Conservation (phyloP, 768 basidiomycete species). For the Boletus speciosus region DNA sequence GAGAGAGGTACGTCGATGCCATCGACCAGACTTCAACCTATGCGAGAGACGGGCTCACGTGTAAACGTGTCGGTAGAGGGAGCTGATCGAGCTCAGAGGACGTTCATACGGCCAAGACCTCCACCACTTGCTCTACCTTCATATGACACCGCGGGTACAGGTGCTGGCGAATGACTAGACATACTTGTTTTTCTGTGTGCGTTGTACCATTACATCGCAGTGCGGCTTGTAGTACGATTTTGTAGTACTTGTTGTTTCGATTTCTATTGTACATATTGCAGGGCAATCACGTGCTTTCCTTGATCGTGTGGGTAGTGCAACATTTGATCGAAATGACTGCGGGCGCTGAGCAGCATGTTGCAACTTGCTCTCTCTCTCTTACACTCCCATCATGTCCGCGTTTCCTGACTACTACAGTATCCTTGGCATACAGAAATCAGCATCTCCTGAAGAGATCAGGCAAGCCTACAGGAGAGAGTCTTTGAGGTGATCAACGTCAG, state of each 20-base stretch:
- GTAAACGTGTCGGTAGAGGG: conserved; percentile 12
- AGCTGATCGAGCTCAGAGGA: conserved; percentile 16
- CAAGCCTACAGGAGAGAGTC: conserved; percentile 81
- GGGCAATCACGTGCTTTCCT: conserved; percentile 19
- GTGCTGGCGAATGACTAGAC: conserved; percentile 17
- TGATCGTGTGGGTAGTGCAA: not conserved
- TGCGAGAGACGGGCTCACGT: conserved; percentile 30
- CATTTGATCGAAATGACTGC: conserved; percentile 3
- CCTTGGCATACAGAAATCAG: conserved; percentile 50
- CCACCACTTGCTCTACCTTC: conserved; percentile 34
- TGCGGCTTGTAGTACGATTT: not conserved
- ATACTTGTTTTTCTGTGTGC: not conserved
- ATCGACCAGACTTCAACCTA: conserved; percentile 24
- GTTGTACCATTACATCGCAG: not conserved
- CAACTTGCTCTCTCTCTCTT: conserved; percentile 4
- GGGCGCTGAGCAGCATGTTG: conserved; percentile 12
- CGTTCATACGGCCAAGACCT: conserved; percentile 41
- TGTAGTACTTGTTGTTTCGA: not conserved
- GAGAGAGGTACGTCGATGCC: conserved; percentile 23
- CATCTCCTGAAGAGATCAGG: conserved; percentile 66
- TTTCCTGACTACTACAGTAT: conserved; percentile 82
- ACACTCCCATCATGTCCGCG: conserved; percentile 52
- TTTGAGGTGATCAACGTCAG: conserved; percentile 44
- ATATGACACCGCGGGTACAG: conserved; percentile 8
- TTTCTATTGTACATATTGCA: not conserved